phyloP scores from a whole-genome alignment of 2,329 filamentous ascomycete genomes.

The Seiridium cupressi region DNA sequence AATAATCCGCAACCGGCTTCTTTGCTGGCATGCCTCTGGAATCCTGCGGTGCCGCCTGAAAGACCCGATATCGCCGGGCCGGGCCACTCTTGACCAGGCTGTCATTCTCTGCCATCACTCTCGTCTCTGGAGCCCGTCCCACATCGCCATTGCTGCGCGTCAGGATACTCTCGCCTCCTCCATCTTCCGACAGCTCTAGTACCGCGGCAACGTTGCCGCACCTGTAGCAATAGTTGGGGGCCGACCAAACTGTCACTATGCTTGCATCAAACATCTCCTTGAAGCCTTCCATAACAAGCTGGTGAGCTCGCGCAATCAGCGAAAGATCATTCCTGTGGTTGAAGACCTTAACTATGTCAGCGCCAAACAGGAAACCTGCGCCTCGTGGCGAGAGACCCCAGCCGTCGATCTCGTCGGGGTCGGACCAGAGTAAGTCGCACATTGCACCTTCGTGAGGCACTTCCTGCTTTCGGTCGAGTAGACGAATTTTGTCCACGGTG shows the following conservation, averaged over 20 bases:
- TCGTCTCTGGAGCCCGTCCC: constrained; percentile 38
- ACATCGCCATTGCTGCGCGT: constrained; percentile 71
- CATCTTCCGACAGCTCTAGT: constrained; percentile 86
- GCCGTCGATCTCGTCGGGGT: constrained; percentile 95
- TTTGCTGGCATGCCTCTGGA: constrained; percentile 97
- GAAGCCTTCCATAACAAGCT: constrained; percentile 98
- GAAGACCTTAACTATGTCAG: constrained; percentile 93
- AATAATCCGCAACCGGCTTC: constrained; percentile 97
- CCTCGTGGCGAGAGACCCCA: constrained; percentile 94
- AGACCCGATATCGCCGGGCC: constrained; percentile 87
- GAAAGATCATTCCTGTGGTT: constrained; percentile 92
- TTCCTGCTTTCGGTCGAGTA: constrained; percentile 95
- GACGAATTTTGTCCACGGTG: constrained; percentile 89
- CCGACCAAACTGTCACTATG: constrained; percentile 98
- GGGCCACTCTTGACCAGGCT: constrained; percentile 60
- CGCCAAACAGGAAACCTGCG: constrained; percentile 92
- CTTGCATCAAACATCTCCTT: constrained; percentile 98
- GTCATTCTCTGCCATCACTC: constrained; percentile 48
- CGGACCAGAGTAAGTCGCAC: constrained; percentile 98
- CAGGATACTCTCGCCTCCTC: constrained; percentile 69
- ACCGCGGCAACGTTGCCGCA: constrained; percentile 96
- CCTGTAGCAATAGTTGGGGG: constrained; percentile 94
- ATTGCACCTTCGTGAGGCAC: constrained; percentile 98
- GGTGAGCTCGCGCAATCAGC: constrained; percentile 89
- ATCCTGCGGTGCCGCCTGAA: constrained; percentile 95